Percentiles rank a stretch among this genome's conserved stretches.
phyloP scores from a whole-genome alignment of 140 eudicot species.

The Senecio squalidus region DNA sequence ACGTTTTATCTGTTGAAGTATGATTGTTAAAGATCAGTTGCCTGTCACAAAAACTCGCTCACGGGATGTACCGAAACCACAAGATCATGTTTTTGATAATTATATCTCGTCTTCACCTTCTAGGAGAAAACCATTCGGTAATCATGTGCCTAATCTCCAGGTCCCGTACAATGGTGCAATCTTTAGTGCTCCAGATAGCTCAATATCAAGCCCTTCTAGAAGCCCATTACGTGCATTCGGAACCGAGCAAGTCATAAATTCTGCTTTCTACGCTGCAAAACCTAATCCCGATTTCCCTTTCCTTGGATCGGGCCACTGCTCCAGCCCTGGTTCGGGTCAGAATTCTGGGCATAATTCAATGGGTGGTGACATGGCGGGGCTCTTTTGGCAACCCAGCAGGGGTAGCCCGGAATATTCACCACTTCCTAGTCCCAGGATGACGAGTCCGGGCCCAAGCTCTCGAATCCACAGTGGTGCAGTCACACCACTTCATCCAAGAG shows the following conservation, averaged over 20 bases:
- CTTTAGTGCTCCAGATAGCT: constrained; percentile 91
- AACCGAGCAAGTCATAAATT: constrained; percentile 56
- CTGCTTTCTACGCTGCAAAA: constrained; percentile 52
- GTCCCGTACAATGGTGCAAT: constrained; percentile 57
- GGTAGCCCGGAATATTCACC: constrained; percentile 99
- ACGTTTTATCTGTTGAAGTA: constrained; percentile 38
- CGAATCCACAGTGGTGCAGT: constrained; percentile 94
- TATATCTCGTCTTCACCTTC: constrained; percentile 48
- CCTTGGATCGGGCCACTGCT: constrained; percentile 83
- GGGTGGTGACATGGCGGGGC: constrained; percentile 87
- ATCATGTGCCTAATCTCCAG: constrained; percentile 62
- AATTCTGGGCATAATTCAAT: constrained; percentile 85
- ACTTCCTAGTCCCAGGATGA: constrained; percentile 92
- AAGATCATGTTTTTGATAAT: constrained; percentile 40
- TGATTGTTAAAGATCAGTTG: constrained; percentile 51
- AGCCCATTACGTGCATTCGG: constrained; percentile 72
- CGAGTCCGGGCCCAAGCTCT: constrained; percentile 89
- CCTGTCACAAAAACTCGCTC: constrained; percentile 30
- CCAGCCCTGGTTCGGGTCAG: constrained; percentile 91
- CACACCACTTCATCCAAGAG: constrained; percentile 93
- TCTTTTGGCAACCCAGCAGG: constrained; percentile 92
- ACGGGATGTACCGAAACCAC: constrained; percentile 42
- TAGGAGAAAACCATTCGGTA: constrained; percentile 44
- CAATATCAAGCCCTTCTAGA: constrained; percentile 93
- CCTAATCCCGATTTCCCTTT: constrained; percentile 57